Conservation (phyloP, 495 filamentous ascomycete genomes). For the Lineolata rhizophorae region DNA sequence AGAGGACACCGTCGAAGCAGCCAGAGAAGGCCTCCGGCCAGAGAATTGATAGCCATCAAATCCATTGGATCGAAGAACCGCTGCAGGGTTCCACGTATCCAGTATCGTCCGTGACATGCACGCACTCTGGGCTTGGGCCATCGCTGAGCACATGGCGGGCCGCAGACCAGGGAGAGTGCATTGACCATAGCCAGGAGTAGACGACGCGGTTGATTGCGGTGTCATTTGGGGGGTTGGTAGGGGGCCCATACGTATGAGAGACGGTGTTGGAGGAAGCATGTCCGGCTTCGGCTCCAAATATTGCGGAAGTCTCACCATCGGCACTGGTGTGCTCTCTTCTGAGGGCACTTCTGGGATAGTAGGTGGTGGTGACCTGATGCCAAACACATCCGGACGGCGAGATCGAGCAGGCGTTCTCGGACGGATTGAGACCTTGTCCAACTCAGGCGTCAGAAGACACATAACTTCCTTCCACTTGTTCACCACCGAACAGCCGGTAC, state of each 20-base stretch:
- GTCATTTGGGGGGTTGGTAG: constrained; percentile 65
- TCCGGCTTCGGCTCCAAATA: constrained; percentile 17
- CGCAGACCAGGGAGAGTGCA: constrained; percentile 25
- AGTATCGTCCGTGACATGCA: constrained; percentile 30
- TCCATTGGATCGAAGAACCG: constrained; percentile 24
- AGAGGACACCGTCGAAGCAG: constrained; percentile 54
- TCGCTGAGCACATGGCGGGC: constrained; percentile 55
- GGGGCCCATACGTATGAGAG: constrained; percentile 36
- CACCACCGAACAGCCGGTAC: constrained; percentile 22
- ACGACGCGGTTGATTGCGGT: constrained; percentile 48
- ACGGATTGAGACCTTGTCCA: constrained; percentile 34
- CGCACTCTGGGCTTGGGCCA: constrained; percentile 50
- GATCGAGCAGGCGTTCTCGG: constrained; percentile 1
- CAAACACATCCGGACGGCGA: background rate
- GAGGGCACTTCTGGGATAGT: constrained; percentile 7
- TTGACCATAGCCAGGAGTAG: constrained; percentile 82
- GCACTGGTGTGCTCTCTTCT: constrained; percentile 17
- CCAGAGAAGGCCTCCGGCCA: constrained; percentile 31
- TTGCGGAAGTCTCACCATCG: constrained; percentile 12
- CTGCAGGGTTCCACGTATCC: constrained; percentile 24
- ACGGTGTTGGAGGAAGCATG: constrained; percentile 16
- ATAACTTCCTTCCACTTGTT: constrained; percentile 53
- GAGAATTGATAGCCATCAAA: constrained; percentile 28
- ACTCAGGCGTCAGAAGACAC: constrained; percentile 52
- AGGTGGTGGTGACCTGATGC: constrained; percentile 2